These are phyloP conservation scores for Rutstroemia sp. DNA, from an alignment of 2,329 filamentous ascomycete species.

Conservation along the genomic window DNA sequence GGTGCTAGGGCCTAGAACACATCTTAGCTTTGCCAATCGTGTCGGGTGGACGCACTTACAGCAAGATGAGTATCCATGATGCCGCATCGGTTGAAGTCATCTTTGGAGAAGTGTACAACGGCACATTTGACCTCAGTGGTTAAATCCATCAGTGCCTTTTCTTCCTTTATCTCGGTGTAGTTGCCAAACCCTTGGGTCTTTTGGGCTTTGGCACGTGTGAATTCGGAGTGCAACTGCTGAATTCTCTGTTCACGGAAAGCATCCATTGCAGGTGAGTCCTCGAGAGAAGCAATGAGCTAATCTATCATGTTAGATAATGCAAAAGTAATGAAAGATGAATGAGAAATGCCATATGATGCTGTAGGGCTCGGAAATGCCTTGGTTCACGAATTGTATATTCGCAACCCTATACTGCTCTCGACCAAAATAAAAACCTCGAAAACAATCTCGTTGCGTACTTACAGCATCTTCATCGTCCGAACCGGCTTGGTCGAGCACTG, in stretches of 20 bases:
- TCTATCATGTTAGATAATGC: conserved; percentile 31
- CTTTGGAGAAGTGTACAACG: conserved; percentile 35
- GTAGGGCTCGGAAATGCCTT: too few species aligned
- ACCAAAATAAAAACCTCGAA: not conserved
- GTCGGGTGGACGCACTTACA: conserved; percentile 10
- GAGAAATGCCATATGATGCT: too few species aligned
- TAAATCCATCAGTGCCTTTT: conserved; percentile 46
- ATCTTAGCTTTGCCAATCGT: conserved; percentile 2
- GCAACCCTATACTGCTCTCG: too few species aligned
- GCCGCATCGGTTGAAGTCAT: conserved; percentile 35
- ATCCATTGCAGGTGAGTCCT: conserved; percentile 43
- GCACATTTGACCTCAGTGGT: conserved; percentile 33
- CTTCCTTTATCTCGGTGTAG: conserved; percentile 49
- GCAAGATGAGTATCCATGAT: conserved; percentile 35
- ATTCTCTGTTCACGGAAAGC: conserved; percentile 49
- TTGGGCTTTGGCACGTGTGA: conserved; percentile 43
- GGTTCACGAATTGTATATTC: too few species aligned
- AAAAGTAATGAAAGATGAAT: too few species aligned
- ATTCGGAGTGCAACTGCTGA: conserved; percentile 49
- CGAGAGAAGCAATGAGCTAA: conserved; percentile 48
- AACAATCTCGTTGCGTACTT: not conserved
- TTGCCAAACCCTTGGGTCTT: conserved; percentile 43
- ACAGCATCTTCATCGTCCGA: conserved; percentile 47
- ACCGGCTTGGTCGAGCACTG: conserved; percentile 37
- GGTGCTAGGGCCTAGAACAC: conserved; percentile 38